A percentile compares a stretch with the other conserved stretches of the same genome.
Conservation (phyloP, 352 stramenopile genomes). For the Pythium insidiosum region DNA sequence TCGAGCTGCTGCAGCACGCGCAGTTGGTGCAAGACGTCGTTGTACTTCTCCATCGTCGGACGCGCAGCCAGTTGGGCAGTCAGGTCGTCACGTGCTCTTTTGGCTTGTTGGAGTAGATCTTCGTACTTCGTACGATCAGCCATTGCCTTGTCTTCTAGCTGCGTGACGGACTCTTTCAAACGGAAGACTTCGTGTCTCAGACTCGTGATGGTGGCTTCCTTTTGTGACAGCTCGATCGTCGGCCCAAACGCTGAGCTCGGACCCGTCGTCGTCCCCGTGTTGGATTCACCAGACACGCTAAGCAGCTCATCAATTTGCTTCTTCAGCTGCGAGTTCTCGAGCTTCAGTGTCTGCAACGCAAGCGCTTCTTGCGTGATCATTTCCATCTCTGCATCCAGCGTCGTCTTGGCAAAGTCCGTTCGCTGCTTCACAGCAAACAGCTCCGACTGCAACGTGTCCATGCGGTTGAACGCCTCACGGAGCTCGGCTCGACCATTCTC, state of each 20-base stretch:
- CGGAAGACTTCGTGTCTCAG: slow-evolving; percentile 52
- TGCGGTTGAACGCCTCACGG: slow-evolving; percentile 54
- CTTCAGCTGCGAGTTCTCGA: slow-evolving; percentile 82
- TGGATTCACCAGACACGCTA: slow-evolving; percentile 14
- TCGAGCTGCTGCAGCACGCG: slow-evolving; percentile 91
- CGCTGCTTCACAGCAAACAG: slow-evolving; percentile 85
- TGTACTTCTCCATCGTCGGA: slow-evolving; percentile 80
- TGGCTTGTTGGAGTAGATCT: slow-evolving; percentile 20
- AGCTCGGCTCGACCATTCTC: slow-evolving; percentile 45
- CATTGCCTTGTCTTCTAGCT: slow-evolving; percentile 11
- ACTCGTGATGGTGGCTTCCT: slow-evolving; percentile 36
- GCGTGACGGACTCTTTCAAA: slow-evolving; percentile 35
- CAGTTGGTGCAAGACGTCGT: slow-evolving; percentile 86
- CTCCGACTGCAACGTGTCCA: slow-evolving; percentile 89
- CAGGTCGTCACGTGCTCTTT: slow-evolving; percentile 23
- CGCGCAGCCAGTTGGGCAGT: slow-evolving; percentile 32
- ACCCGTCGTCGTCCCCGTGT: not conserved
- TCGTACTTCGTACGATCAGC: slow-evolving; percentile 26
- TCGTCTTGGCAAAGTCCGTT: slow-evolving; percentile 42
- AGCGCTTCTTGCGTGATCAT: slow-evolving; percentile 81
- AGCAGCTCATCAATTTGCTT: slow-evolving; percentile 73
- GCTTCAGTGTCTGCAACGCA: slow-evolving; percentile 60
- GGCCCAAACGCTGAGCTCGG: not conserved
- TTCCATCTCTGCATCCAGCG: slow-evolving; percentile 83
- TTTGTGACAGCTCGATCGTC: slow-evolving; percentile 32